A percentile compares a stretch with the other conserved stretches of the same genome.
phyloP scores from a whole-genome alignment of 768 basidiomycete species.

The Mycena galericulata region DNA sequence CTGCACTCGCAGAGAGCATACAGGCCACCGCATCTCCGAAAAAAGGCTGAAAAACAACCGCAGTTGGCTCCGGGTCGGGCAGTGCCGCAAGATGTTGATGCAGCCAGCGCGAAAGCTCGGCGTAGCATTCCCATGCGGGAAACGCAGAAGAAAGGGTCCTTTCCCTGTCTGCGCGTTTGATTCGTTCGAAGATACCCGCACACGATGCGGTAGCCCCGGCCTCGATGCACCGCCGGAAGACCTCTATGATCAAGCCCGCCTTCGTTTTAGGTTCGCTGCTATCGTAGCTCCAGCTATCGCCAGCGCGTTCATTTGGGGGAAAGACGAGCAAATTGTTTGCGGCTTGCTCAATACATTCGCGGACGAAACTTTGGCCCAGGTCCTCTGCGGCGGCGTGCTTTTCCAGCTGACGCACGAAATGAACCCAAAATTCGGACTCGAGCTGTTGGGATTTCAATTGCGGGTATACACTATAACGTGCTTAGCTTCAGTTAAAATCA shows the following conservation, averaged over 20 bases:
- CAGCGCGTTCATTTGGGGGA: background rate
- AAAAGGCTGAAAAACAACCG: background rate
- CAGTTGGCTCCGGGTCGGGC: background rate
- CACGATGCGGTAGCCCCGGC: background rate
- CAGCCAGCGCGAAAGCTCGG: background rate
- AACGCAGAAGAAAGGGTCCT: background rate
- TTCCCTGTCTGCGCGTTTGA: background rate
- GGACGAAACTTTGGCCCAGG: background rate
- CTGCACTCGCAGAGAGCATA: background rate
- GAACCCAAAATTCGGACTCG: conserved; percentile 7
- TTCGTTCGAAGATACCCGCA: background rate
- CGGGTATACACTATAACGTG: background rate
- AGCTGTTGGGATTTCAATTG: background rate
- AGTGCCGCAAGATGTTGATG: background rate
- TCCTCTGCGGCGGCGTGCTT: background rate
- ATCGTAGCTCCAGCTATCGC: background rate
- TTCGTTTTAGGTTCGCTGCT: background rate
- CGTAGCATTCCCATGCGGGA: conserved; percentile 7
- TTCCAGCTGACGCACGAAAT: background rate
- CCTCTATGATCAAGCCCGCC: background rate
- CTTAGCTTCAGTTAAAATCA: background rate
- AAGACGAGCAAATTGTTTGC: conserved; percentile 1
- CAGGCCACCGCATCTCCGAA: background rate
- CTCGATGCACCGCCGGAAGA: background rate
- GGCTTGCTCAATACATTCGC: background rate